A percentile compares a stretch with the other conserved stretches of the same genome.
Conservation (phyloP, 2,329 filamentous ascomycete species). For the Alternaria panax region DNA sequence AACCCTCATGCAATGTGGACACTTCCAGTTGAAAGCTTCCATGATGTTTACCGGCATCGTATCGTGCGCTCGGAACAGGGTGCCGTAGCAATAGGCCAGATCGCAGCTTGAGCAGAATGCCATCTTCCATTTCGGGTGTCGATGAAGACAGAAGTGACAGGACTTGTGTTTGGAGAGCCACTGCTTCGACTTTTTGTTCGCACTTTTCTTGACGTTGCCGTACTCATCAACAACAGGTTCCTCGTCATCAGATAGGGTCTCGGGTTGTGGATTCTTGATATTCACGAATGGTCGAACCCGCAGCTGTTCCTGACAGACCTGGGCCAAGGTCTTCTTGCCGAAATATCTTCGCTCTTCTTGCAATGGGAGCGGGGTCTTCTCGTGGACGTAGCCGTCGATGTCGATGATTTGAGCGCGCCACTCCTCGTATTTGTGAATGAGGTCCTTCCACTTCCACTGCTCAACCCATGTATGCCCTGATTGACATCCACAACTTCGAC, state of each 20-base stretch:
- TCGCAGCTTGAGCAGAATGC: conserved; percentile 80
- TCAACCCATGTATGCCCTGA: conserved; percentile 90
- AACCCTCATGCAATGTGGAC: conserved; percentile 82
- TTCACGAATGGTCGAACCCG: conserved; percentile 82
- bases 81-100: conserved; percentile 89
- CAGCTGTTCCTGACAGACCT: conserved; percentile 93
- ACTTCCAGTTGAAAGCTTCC: conserved; percentile 83
- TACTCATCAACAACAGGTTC: conserved; percentile 70
- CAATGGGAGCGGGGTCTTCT: conserved; percentile 73
- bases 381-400: conserved; percentile 70
- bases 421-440: conserved; percentile 77
- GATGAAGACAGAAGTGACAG: conserved; percentile 85
- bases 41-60: conserved; percentile 83
- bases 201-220: conserved; percentile 68
- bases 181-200: conserved; percentile 64
- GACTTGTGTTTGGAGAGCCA: conserved; percentile 59
- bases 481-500: conserved; percentile 87
- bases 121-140: conserved; percentile 84
- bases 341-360: conserved; percentile 71
- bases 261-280: conserved; percentile 67
- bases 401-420: conserved; percentile 83
- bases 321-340: conserved; percentile 80
- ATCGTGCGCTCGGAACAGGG: conserved; percentile 89
- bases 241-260: conserved; percentile 57
- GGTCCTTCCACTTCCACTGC: conserved; percentile 85